Conservation (phyloP, 2,329 filamentous ascomycete species). For the Trichoderma simmonsii region DNA sequence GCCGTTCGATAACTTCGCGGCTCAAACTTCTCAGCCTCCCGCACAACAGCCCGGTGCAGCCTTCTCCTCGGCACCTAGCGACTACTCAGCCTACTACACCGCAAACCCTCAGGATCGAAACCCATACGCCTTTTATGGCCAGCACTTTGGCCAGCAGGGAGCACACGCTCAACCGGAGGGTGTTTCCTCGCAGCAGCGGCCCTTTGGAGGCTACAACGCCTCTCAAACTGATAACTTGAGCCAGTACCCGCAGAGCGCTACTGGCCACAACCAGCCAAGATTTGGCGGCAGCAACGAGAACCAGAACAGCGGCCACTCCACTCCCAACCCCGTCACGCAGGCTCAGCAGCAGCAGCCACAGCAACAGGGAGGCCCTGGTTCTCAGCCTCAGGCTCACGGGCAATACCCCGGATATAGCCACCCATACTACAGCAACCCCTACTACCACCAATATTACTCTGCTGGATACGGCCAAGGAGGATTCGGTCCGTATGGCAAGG, state of each 20-base stretch:
- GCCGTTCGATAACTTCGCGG: constrained; percentile 61
- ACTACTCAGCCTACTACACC: constrained; percentile 85
- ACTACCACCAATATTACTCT: constrained; percentile 60
- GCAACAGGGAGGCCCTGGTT: constrained; percentile 43
- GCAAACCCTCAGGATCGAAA: constrained; percentile 69
- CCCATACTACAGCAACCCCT: constrained; percentile 61
- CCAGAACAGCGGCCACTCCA: constrained; percentile 85
- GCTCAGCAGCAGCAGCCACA: constrained; percentile 50
- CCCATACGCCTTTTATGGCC: constrained; percentile 76
- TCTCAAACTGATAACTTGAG: constrained; percentile 61
- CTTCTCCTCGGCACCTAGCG: constrained; percentile 71
- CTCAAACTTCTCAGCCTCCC: constrained; percentile 58
- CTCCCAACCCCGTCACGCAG: constrained; percentile 73
- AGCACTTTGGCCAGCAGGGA: constrained; percentile 54
- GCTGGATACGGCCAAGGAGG: constrained; percentile 53
- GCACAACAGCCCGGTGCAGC: constrained; percentile 59
- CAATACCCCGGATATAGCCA: constrained; percentile 54
- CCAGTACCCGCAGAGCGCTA: constrained; percentile 72
- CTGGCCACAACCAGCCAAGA: constrained; percentile 52
- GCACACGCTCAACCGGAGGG: constrained; percentile 71
- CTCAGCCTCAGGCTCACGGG: constrained; percentile 44
- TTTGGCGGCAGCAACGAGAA: constrained; percentile 62
- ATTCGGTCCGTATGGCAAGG: constrained; percentile 55
- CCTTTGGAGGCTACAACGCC: constrained; percentile 71
- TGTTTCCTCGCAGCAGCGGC: constrained; percentile 66